Percentiles rank a stretch among this genome's conserved stretches.
These are phyloP conservation scores for Guadua angustifolia DNA, from an alignment of 176 grass and related monocot species.

Conservation along the genomic window DNA sequence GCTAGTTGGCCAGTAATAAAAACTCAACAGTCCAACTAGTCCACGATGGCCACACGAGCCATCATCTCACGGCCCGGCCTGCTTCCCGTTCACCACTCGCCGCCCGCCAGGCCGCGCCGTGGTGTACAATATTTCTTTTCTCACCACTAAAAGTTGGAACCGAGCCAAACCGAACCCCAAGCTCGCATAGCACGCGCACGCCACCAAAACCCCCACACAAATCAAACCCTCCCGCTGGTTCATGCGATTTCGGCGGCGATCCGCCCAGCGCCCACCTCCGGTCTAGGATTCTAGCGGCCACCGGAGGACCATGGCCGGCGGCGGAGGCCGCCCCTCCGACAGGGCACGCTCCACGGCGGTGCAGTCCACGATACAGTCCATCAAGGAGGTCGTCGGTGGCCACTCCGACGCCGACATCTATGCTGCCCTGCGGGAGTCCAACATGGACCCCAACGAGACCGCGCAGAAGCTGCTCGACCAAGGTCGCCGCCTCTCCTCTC, in stretches of 20 bases:
- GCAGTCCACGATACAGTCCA: conserved; percentile 68
- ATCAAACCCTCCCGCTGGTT: background rate
- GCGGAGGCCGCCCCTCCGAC: conserved; percentile 21
- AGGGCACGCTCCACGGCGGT: conserved; percentile 29
- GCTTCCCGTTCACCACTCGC: no score
- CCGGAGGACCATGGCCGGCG: conserved; percentile 47
- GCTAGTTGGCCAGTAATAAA: no score
- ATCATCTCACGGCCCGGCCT: no score
- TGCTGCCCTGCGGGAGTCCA: conserved; percentile 71
- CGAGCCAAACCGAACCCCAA: background rate
- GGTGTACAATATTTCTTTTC: no score
- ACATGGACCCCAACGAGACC: conserved; percentile 95
- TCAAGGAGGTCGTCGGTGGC: conserved; percentile 85
- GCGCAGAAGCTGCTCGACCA: conserved; percentile 87
- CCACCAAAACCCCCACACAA: background rate
- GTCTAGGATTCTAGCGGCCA: conserved; percentile 40
- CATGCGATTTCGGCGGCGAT: conserved; percentile 66
- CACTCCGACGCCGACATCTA: conserved; percentile 92
- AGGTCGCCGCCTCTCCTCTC: conserved; percentile 38
- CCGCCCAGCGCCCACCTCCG: conserved; percentile 39
- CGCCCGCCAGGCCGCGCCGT: no score
- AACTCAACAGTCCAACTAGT: no score
- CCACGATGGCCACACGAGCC: no score
- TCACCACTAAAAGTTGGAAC: no score
- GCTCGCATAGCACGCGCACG: background rate